Base-by-base conservation (phyloP, 2,329 filamentous ascomycete species). In the Escovopsis sp. region DNA sequence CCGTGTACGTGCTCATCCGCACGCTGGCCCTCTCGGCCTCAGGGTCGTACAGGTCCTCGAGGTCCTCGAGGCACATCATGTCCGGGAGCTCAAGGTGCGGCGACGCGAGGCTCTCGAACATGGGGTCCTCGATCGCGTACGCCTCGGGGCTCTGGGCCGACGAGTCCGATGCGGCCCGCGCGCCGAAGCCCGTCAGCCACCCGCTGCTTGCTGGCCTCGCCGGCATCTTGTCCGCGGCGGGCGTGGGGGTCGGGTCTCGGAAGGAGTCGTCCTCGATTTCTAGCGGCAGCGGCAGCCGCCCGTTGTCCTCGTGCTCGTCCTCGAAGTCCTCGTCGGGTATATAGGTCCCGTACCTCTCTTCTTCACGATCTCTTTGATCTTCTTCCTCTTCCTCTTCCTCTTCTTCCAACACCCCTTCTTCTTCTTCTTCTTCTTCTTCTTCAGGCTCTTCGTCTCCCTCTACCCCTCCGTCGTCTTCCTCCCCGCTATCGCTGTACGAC, bases 401-500 rank as follows among this genome's bases (percentile, higher is more conserved):
- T 13, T 42, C 40, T n/a, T n/a, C n/a, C 12, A 46, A n/a, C n/a
- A n/a, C n/a, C n/a, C n/a, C n/a, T 20, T 20, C 20, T 20, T 20
- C 20, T 20, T 20, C 20, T 20, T 3, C 20, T 20, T 20, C 20
- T 20, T n/a, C n/a, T n/a, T n/a, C n/a, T n/a, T n/a, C n/a, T n/a
- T n/a, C n/a, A n/a, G n/a, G n/a, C n/a, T n/a, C n/a, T n/a, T 20
- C 20, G 5, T 20, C 20, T 20, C 20, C 20, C 20, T 20, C 20
- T 20, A 5, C 20, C 20, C 20, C 20, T 20, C 20, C 5, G 20
- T 20, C 40, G 27, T 55, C 52, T 7, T 53, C 51, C 9, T 41
- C 50, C 27, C 48, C 53, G 5, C 50, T 45, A 27, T 64, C 61
- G 42, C 61, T 64, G 44, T 64, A 64, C 0, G 61, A 64, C 7